Evolutionary conservation across 768 basidiomycete genomes (phyloP).

Genomic region (Collybiopsis confluens): DNA sequence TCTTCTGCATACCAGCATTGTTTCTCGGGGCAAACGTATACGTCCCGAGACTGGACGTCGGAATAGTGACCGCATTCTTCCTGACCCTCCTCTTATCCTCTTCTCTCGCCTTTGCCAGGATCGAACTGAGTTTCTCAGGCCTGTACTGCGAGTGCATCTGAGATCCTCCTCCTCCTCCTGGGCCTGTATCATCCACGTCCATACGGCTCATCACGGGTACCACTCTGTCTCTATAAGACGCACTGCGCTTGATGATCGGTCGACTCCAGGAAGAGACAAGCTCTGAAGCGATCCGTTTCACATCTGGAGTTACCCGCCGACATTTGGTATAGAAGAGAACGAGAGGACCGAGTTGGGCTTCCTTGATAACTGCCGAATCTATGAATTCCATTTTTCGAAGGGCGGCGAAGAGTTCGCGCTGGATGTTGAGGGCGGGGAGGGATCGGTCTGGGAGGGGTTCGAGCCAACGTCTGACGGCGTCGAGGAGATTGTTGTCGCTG

Average conservation of each 20-base stretch:
- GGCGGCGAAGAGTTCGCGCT: conserved; percentile 82
- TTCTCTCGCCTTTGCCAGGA: conserved; percentile 63
- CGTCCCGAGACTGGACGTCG: conserved; percentile 66
- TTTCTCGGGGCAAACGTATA: conserved; percentile 76
- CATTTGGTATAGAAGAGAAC: conserved; percentile 95
- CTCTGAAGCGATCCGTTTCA: conserved; percentile 76
- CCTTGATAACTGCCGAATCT: conserved; percentile 85
- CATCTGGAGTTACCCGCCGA: conserved; percentile 80
- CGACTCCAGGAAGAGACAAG: conserved; percentile 86
- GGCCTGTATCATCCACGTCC: conserved; percentile 26
- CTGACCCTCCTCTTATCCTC: conserved; percentile 64
- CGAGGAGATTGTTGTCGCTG: conserved; percentile 90
- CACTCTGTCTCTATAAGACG: conserved; percentile 73
- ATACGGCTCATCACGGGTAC: conserved; percentile 50
- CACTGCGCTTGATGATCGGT: conserved; percentile 86
- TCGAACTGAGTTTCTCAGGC: conserved; percentile 61
- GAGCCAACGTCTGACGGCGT: conserved; percentile 86
- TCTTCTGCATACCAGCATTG: conserved; percentile 47
- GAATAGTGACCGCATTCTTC: conserved; percentile 82
- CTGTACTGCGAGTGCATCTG: conserved; percentile 16
- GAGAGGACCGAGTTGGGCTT: conserved; percentile 84
- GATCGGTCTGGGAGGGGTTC: conserved; percentile 93
- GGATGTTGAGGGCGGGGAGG: conserved; percentile 93
- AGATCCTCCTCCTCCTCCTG: no score
- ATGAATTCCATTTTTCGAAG: conserved; percentile 90